Base-by-base conservation (phyloP, 164 flowering plant species). In the Cinnamomum chago region DNA sequence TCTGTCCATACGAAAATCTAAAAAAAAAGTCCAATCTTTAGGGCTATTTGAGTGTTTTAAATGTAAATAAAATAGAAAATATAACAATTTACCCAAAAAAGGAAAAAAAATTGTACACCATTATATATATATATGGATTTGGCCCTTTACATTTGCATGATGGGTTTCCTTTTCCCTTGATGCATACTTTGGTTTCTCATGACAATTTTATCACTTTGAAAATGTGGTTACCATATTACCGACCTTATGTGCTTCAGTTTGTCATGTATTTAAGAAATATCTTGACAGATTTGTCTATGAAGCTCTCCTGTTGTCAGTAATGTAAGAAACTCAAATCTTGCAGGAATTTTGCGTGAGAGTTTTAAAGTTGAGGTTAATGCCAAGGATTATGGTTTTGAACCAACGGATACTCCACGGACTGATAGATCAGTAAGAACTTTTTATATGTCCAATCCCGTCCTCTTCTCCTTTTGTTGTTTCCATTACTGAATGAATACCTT, bases 361-460 rank as follows among this genome's bases (percentile, higher is more conserved):
- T 94, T 96, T 82, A 86, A 70, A 62, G 33, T 88, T 20, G 94
- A 84, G 80, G 94, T 96, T 71, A 87, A 87, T 81, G 98, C 99
- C 22, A 81, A 77, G 70, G 95, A 92, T 75, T 91, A 90, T 72
- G 95, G 95, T 68, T 90, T 94, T 86, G 86, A 88, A 70, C 95
- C 98, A 40, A 77, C 92, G 9, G 94, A 94, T 73, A 96, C 99
- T 73, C 98, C 99, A 67, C 88, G 97, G 85, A 94, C 98, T 24
- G 97, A 96, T 84, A 88, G 95, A 91, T 96, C 98, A 76, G 99
- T 96, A 85, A 79, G 83, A 30, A 74, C 80, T 58, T 50, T 58
- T 5, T 58, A 2, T 24, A 68, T 65, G 47, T 17, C 50, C 11
- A 0, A 50, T 28, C n/a, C 50, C 47, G 27, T n/a, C n/a, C n/a